Base-by-base conservation (phyloP, 805 yeast species). In the Schwanniomyces pseudopolymorphus region DNA sequence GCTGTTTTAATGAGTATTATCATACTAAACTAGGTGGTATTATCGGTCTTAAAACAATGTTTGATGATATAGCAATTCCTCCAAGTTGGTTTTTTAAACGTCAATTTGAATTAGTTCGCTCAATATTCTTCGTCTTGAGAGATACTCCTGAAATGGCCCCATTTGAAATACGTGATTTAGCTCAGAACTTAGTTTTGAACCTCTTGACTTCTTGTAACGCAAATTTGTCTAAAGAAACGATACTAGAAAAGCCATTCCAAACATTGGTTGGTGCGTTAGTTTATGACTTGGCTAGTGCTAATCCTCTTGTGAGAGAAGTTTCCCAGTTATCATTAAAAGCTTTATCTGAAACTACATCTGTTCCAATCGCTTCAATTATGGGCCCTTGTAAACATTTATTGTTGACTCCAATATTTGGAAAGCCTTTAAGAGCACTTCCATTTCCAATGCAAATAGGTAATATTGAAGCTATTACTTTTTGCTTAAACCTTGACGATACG, bases 371-470 rank as follows among this genome's bases (percentile, higher is more conserved):
- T 1, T 79, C 83, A 1, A 79, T 95, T 56, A 83, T 95, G 65
- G 80, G 83, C 4, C 91, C 92, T 16, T 91, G 95, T 44, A 89
- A 90, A 56, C 84, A 82, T 40, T 81, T 91, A 21, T 70, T 95
- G 24, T 69, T 94, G 40, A 87, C 95, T 0, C 98, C 99, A 5
- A 94, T 94, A 19, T 95, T 94, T 72, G 96, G 96, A 3, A 94
- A 94, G 61, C 99, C 99, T 0, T 69, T 94, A 47, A 77, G 99
- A 52, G 99, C 99, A 0, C 74, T 94, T 50, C 99, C 99, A 0
- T 94, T 95, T 70, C 94, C 96, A 4, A 94, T 92, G 96, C 99
- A 95, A 68, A 94, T 94, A 46, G 99, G 99, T 31, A 91, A 94
- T 63, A 91, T 94, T 50, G 98, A 94, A 51, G 98, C 98, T 1